phyloP scores from a whole-genome alignment of 1,284 basidiomycete genomes.

The Anthracocystis walkeri region DNA sequence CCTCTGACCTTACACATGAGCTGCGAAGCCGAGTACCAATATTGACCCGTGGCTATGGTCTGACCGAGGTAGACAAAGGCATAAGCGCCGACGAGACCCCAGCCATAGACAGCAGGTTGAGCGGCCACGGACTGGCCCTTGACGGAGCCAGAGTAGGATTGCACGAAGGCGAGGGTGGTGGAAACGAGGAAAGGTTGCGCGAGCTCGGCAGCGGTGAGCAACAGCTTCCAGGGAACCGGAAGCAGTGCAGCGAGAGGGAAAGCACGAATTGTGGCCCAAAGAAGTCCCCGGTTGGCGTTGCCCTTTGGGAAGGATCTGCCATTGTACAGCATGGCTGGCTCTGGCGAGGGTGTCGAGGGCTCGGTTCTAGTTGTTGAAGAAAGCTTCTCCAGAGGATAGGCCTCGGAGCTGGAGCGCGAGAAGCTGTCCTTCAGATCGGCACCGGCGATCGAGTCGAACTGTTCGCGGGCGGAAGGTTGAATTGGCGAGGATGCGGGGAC shows the following conservation, averaged over 20 bases:
- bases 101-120: constrained; percentile 56
- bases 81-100: constrained; percentile 64
- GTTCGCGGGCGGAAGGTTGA: background rate
- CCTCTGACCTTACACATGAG: constrained; percentile 55
- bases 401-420: constrained; percentile 24
- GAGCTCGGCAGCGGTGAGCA: constrained; percentile 48
- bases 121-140: constrained; percentile 20
- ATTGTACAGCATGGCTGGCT: background rate
- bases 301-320: constrained; percentile 26
- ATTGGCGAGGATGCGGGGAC: background rate
- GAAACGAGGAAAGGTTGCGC: constrained; percentile 59
- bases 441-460: background rate
- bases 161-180: constrained; percentile 57
- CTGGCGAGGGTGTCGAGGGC: background rate
- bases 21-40: constrained; percentile 50
- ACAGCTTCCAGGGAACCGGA: constrained; percentile 52
- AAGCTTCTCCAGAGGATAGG: constrained; percentile 31
- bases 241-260: constrained; percentile 49
- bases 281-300: constrained; percentile 22
- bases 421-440: constrained; percentile 13
- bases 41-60: constrained; percentile 53
- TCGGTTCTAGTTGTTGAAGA: background rate
- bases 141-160: constrained; percentile 29
- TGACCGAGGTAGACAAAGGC: constrained; percentile 56
- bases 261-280: constrained; percentile 41